Conservation (phyloP, 2,329 filamentous ascomycete genomes). For the Dactylellina drechsleri region DNA sequence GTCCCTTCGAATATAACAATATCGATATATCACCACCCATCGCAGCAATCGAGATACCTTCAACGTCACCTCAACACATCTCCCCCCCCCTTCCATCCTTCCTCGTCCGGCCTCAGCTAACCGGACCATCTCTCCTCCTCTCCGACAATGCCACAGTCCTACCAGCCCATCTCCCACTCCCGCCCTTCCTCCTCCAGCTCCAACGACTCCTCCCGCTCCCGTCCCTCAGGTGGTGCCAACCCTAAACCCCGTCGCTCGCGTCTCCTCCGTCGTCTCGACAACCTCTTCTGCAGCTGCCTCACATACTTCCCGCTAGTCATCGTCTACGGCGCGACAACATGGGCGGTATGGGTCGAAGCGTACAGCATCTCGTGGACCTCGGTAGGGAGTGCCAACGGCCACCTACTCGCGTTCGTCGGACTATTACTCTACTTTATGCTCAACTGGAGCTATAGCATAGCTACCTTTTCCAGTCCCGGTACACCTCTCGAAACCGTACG, state of each 20-base stretch:
- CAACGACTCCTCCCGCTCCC: slow-evolving; percentile 50
- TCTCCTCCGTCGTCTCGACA: slow-evolving; percentile 57
- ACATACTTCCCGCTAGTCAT: slow-evolving; percentile 89
- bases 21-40: not conserved
- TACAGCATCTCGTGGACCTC: slow-evolving; percentile 70
- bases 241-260: slow-evolving; percentile 48
- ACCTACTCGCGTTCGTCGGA: slow-evolving; percentile 71
- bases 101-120: not conserved
- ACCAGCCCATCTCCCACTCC: slow-evolving; percentile 40
- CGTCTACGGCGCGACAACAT: slow-evolving; percentile 88
- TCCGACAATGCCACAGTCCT: slow-evolving; percentile 40
- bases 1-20: not conserved
- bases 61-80: slow-evolving; percentile 16
- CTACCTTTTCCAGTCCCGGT: slow-evolving; percentile 92
- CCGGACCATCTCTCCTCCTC: not conserved
- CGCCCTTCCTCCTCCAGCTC: slow-evolving; percentile 51
- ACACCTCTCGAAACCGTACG: slow-evolving; percentile 65
- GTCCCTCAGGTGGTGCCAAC: slow-evolving; percentile 33
- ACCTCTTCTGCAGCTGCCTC: slow-evolving; percentile 75
- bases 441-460: slow-evolving; percentile 88
- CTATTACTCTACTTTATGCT: slow-evolving; percentile 79
- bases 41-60: not conserved
- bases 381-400: slow-evolving; percentile 65
- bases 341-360: slow-evolving; percentile 89
- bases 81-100: not conserved